These are phyloP conservation scores for Coelastrella sp. DNA, from an alignment of 139 green algal species.

Conservation along the genomic window DNA sequence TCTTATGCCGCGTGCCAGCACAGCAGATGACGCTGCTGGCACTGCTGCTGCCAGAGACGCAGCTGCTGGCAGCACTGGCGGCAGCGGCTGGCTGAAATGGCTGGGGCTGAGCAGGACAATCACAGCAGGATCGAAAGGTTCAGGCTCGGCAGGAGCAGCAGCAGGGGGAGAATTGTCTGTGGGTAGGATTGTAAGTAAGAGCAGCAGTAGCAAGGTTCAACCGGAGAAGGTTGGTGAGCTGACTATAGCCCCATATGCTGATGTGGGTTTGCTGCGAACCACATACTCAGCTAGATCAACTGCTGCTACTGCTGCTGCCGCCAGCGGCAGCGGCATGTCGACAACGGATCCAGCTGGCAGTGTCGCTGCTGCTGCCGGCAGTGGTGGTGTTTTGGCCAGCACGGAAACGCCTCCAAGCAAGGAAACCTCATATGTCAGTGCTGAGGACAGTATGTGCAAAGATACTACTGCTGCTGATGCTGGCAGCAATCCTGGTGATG, in stretches of 20 bases:
- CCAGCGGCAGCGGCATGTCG: background rate
- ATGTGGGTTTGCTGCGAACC: background rate
- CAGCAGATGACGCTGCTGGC: background rate
- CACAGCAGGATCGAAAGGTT: background rate
- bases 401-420: background rate
- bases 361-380: background rate
- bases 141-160: background rate
- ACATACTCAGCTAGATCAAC: background rate
- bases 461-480: background rate
- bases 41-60: background rate
- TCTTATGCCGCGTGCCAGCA: no score
- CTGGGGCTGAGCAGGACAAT: background rate
- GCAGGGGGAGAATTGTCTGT: background rate
- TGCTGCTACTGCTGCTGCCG: background rate
- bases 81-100: background rate
- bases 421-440: background rate
- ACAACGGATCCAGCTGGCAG: background rate
- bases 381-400: background rate
- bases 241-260: background rate
- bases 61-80: background rate
- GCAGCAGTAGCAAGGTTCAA: background rate
- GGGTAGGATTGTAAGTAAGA: background rate
- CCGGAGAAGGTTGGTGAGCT: background rate
- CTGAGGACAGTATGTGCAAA: background rate
- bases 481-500: background rate